Evolutionary conservation across 768 basidiomycete genomes (phyloP), one percentile per base, ranked within the genome.

Genomic region (Pulveroboletus sp.): DNA sequence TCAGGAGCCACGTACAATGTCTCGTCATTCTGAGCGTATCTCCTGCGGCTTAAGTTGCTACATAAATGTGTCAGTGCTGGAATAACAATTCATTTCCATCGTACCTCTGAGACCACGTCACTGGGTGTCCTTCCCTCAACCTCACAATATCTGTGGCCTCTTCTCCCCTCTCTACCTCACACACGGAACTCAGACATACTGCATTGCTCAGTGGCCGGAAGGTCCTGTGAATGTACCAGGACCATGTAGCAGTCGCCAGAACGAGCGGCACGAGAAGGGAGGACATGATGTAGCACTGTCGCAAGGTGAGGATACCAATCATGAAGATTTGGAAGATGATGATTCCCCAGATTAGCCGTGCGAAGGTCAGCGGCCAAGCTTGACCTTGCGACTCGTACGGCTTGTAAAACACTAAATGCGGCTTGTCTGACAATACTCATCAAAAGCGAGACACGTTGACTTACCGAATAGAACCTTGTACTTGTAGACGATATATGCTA

Each of bases 331-430:
- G 83, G 76, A 94, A 98, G 47, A 95, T 89, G 64, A 95, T 64
- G 49, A 98, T 80, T 39, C 90, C 94, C 86, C 90, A 91, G 30
- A 94, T 85, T 36, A 96, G 81, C 7, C 95, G 88, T 26, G 83
- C 79, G 67, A 94, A 97, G 0, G 96, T 94, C 57, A 97, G 83
- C 0, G 93, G 92, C 95, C 96, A 98, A 1, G 94, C 96, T 71
- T 97, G 93, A 2, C 96, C 96, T 58, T 88, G 89, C 2, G 89
- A 92, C 70, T 97, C 94, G 69, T 97, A 98, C 0, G 96, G 95
- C 63, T 97, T 97, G 74, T 96, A 96, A 74, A 95, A 98, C 17
- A 97, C 93, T 96, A 39, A 41, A 37, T 46, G 10, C n/a, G 30
- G 32, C 6, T 43, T 12, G 27, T 47, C 31, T n/a, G 52, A 21